These are phyloP conservation scores for Psilocybe cyanescens DNA, from an alignment of 768 basidiomycete species.

Conservation along the genomic window DNA sequence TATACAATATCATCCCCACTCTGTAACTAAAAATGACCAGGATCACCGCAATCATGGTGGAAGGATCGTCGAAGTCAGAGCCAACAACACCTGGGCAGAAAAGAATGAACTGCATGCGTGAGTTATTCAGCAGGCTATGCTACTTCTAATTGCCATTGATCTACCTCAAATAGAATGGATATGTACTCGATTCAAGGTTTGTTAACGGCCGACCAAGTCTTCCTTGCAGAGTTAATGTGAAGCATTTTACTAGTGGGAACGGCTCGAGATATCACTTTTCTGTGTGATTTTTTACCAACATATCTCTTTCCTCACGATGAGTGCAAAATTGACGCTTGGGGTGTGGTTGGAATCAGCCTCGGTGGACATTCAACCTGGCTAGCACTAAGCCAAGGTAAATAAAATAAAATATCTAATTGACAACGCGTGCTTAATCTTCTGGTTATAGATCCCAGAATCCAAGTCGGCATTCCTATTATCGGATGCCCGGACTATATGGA, in stretches of 20 bases:
- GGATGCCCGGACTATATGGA: constrained; percentile 73
- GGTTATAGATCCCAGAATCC: constrained; percentile 45
- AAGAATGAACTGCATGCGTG: constrained; percentile 45
- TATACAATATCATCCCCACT: background rate
- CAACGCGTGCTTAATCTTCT: background rate
- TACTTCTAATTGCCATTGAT: background rate
- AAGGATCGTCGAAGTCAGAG: constrained; percentile 33
- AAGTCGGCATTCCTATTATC: constrained; percentile 54
- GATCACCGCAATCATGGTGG: constrained; percentile 52
- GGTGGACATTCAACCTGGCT: constrained; percentile 89
- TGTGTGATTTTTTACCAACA: constrained; percentile 79
- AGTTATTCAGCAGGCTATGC: constrained; percentile 19
- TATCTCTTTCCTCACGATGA: constrained; percentile 75
- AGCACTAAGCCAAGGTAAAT: constrained; percentile 49
- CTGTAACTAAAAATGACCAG: constrained; percentile 23
- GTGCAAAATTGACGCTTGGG: constrained; percentile 66
- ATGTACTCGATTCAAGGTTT: constrained; percentile 52
- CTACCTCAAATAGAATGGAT: constrained; percentile 35
- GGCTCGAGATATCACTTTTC: constrained; percentile 73
- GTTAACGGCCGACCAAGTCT: constrained; percentile 5
- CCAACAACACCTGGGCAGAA: constrained; percentile 41
- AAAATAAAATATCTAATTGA: background rate
- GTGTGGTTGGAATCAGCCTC: constrained; percentile 75
- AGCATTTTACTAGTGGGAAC: constrained; percentile 52
- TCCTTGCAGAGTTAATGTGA: background rate